Evolutionary conservation across 2,329 filamentous ascomycete species (phyloP).

Genomic region (Colletotrichum chrysophilum): DNA sequence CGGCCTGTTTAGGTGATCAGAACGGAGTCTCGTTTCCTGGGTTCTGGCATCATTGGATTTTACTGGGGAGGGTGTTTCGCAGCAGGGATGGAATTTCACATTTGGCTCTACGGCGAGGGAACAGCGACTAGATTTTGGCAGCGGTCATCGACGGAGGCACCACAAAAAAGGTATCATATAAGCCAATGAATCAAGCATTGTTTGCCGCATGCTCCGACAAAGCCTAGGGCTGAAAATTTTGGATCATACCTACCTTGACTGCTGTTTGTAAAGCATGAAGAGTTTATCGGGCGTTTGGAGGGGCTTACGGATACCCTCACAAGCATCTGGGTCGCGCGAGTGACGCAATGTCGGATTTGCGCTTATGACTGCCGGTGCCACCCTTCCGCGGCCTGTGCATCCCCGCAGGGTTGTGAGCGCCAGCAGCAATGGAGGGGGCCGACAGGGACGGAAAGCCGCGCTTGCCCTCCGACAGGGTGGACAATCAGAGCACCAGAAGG

Average conservation of each 20-base stretch:
- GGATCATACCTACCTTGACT: background rate
- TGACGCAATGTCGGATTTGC: constrained; percentile 5
- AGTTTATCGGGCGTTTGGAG: background rate
- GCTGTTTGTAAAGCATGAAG: background rate
- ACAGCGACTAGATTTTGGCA: background rate
- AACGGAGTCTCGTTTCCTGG: constrained; percentile 13
- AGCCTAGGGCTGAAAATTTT: background rate
- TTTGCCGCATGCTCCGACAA: background rate
- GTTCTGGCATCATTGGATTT: constrained; percentile 19
- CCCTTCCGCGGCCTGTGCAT: background rate
- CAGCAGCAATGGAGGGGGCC: background rate
- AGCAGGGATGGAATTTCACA: background rate
- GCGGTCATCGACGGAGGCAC: background rate
- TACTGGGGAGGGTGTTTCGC: constrained; percentile 4
- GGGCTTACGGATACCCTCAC: background rate
- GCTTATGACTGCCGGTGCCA: background rate
- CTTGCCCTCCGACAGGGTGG: background rate
- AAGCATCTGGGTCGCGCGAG: background rate
- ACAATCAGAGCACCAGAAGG: background rate
- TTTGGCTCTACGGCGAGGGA: background rate
- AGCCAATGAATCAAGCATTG: background rate
- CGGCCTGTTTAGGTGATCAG: constrained; percentile 9
- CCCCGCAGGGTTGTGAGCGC: background rate
- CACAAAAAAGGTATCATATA: background rate
- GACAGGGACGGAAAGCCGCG: background rate